phyloP scores from a whole-genome alignment of 2,329 filamentous ascomycete species.

The Cryoendolithus antarcticus region DNA sequence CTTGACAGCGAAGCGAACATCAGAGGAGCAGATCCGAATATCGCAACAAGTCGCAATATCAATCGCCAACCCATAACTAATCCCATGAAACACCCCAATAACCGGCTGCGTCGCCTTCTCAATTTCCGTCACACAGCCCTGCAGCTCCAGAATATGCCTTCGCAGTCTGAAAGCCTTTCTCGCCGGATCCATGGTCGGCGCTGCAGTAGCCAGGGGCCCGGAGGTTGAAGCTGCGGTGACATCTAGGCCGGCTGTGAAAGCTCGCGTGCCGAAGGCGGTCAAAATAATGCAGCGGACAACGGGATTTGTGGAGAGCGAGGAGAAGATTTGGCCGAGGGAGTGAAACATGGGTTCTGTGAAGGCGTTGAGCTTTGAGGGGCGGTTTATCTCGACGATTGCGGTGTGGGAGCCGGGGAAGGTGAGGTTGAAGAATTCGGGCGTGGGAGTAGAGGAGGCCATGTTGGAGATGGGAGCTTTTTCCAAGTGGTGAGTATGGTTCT shows the following conservation, averaged over 20 bases:
- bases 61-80: slow-evolving; percentile 65
- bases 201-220: slow-evolving; percentile 1
- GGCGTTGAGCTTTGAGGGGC: slow-evolving; percentile 75
- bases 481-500: too few species aligned
- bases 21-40: slow-evolving; percentile 49
- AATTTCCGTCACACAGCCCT: slow-evolving; percentile 60
- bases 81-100: slow-evolving; percentile 67
- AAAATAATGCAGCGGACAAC: slow-evolving; percentile 66
- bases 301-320: slow-evolving; percentile 56
- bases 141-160: slow-evolving; percentile 65
- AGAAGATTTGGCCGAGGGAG: slow-evolving; percentile 63
- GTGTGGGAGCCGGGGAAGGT: slow-evolving; percentile 59
- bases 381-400: slow-evolving; percentile 85
- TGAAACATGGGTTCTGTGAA: slow-evolving; percentile 79
- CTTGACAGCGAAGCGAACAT: slow-evolving; percentile 56
- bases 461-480: too few species aligned
- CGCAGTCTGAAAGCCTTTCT: slow-evolving; percentile 35
- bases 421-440: slow-evolving; percentile 49
- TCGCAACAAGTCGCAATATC: slow-evolving; percentile 57
- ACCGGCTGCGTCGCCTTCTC: slow-evolving; percentile 89
- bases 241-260: slow-evolving; percentile 79
- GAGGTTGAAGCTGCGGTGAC: slow-evolving; percentile 33
- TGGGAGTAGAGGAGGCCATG: slow-evolving; percentile 1
- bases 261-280: slow-evolving; percentile 67
- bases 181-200: slow-evolving; percentile 6